Conservation (phyloP, 768 basidiomycete genomes). For the Mycena maculata region DNA sequence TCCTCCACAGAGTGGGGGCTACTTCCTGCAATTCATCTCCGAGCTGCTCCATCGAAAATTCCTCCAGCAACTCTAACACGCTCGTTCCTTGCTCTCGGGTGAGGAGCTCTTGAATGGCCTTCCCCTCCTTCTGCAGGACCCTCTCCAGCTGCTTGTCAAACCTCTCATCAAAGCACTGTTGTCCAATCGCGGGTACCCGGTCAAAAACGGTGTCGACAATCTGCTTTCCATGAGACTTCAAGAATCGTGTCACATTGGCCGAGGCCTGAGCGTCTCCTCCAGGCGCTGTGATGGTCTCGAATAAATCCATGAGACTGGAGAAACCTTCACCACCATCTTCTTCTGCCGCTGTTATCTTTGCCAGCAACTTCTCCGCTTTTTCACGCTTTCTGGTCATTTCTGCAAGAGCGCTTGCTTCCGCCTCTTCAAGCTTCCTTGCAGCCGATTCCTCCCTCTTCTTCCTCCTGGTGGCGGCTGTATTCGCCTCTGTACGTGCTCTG, state of each 20-base stretch:
- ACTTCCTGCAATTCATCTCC: neutral
- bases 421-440: neutral
- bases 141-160: slow-evolving; percentile 3
- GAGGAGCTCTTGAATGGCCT: slow-evolving; percentile 19
- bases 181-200: slow-evolving; percentile 10
- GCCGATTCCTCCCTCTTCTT: neutral
- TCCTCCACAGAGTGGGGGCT: slow-evolving; percentile 7
- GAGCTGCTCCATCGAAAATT: slow-evolving; percentile 22
- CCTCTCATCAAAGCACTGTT: slow-evolving; percentile 1
- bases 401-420: neutral
- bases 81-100: neutral
- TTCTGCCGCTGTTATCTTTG: neutral
- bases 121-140: slow-evolving; percentile 13
- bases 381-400: neutral
- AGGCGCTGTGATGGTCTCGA: neutral
- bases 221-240: neutral
- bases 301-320: neutral
- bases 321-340: slow-evolving; percentile 9
- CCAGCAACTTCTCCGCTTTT: neutral
- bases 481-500: neutral
- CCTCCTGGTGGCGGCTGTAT: neutral
- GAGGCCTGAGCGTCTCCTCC: neutral
- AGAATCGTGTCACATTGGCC: neutral
- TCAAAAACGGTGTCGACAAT: neutral
- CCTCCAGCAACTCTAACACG: neutral